phyloP scores from a whole-genome alignment of 2,329 filamentous ascomycete species.

The Pyrenochaeta sp. region DNA sequence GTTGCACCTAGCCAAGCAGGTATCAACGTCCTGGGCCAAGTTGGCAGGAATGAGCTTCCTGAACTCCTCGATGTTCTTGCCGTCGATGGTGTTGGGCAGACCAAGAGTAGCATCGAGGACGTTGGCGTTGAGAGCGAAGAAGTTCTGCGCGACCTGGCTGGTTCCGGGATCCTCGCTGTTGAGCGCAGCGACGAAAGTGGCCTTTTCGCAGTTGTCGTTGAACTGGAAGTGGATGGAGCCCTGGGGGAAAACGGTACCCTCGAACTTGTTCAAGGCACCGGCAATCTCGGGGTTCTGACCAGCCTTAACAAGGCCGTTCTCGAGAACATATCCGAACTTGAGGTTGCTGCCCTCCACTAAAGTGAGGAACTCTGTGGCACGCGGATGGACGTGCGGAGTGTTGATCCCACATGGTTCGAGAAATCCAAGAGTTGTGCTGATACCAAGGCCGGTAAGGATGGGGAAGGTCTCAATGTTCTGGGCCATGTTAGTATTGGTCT shows the following conservation, averaged over 20 bases:
- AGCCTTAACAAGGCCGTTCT: slow-evolving; percentile 51
- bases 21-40: slow-evolving; percentile 61
- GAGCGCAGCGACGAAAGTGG: slow-evolving; percentile 54
- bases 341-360: slow-evolving; percentile 51
- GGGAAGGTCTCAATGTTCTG: slow-evolving; percentile 51
- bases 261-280: slow-evolving; percentile 49
- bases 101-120: slow-evolving; percentile 50
- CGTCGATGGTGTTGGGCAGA: slow-evolving; percentile 42
- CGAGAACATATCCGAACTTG: slow-evolving; percentile 56
- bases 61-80: slow-evolving; percentile 47
- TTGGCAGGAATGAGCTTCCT: slow-evolving; percentile 53
- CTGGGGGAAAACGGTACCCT: slow-evolving; percentile 57
- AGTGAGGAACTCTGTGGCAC: slow-evolving; percentile 58
- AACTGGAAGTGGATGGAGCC: slow-evolving; percentile 59
- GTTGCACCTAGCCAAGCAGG: slow-evolving; percentile 60
- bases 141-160: slow-evolving; percentile 52
- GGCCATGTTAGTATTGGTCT: slow-evolving; percentile 1
- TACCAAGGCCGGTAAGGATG: slow-evolving; percentile 48
- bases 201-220: slow-evolving; percentile 55
- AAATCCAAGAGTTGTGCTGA: slow-evolving; percentile 49
- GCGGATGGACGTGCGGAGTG: slow-evolving; percentile 58
- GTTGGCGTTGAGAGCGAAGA: slow-evolving; percentile 48
- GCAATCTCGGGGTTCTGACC: slow-evolving; percentile 49
- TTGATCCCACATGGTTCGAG: slow-evolving; percentile 57
- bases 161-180: slow-evolving; percentile 55